These are phyloP conservation scores for Saturnispora dispora DNA, from an alignment of 805 yeast genomes.

Conservation along the genomic window DNA sequence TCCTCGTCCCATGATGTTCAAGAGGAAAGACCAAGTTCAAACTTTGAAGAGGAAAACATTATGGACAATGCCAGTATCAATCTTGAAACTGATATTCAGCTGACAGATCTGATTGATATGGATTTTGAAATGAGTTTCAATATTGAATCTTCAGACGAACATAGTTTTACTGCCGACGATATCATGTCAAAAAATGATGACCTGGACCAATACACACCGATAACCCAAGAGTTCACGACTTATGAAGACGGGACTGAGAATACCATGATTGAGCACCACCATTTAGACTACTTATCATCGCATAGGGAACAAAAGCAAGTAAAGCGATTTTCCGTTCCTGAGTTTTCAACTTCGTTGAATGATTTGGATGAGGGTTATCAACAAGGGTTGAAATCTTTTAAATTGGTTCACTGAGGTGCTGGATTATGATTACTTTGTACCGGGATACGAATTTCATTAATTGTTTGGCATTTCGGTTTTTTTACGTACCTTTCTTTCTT, in stretches of 20 bases:
- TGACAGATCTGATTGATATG: conserved; percentile 6
- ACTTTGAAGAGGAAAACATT: neutral
- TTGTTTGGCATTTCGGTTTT: too few species aligned
- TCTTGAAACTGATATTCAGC: neutral
- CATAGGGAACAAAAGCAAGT: neutral
- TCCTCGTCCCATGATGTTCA: neutral
- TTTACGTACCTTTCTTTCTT: neutral
- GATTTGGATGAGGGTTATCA: neutral
- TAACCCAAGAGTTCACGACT: neutral
- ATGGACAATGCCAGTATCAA: neutral
- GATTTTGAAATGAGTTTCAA: conserved; percentile 4
- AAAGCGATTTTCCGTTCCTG: neutral
- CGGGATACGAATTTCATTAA: too few species aligned
- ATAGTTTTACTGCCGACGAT: neutral
- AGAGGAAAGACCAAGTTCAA: neutral
- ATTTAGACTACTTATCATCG: neutral
- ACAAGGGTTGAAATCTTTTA: neutral
- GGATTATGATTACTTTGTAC: too few species aligned
- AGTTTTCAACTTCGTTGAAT: too few species aligned
- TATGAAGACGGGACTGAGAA: neutral
- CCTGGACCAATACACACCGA: neutral
- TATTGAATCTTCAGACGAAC: neutral
- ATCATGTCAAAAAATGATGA: neutral
- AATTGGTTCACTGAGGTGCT: neutral
- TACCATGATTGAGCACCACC: neutral